Conservation (phyloP, 441 rosid genomes). For the Metrosideros polymorpha region DNA sequence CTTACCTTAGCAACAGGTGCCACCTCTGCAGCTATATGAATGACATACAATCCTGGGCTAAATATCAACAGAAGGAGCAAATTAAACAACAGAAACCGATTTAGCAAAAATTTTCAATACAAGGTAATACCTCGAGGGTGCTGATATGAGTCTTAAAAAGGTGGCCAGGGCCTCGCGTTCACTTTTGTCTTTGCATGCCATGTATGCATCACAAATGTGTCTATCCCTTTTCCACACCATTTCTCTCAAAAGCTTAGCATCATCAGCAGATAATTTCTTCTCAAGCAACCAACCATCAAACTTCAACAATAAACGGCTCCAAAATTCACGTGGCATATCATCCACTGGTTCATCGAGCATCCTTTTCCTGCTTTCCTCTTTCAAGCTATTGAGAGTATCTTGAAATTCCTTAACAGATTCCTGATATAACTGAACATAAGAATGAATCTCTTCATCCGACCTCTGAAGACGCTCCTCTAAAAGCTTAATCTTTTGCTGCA, state of each 20-base stretch:
- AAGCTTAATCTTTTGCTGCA: constrained; percentile 76
- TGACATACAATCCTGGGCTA: constrained; percentile 82
- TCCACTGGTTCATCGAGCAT: constrained; percentile 53
- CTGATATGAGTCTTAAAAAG: constrained; percentile 53
- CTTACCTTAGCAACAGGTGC: constrained; percentile 99
- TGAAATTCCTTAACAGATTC: constrained; percentile 83
- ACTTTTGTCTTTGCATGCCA: constrained; percentile 56
- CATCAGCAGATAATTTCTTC: constrained; percentile 52
- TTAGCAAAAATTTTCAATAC: background rate
- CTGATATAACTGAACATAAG: constrained; percentile 72
- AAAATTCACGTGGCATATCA: constrained; percentile 83
- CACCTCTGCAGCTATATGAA: constrained; percentile 97
- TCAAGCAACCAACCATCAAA: constrained; percentile 97
- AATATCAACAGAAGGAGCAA: constrained; percentile 29
- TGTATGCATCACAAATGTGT: constrained; percentile 46
- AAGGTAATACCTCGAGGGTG: constrained; percentile 46
- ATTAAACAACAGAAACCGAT: constrained; percentile 11
- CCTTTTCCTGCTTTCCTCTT: constrained; percentile 71
- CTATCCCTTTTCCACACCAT: constrained; percentile 81
- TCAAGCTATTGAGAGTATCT: constrained; percentile 68
- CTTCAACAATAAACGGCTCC: constrained; percentile 78
- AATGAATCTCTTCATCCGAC: constrained; percentile 79
- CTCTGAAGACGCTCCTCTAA: constrained; percentile 78
- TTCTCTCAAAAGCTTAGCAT: constrained; percentile 68
- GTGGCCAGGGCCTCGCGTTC: constrained; percentile 54